Percentiles rank a stretch among this genome's conserved stretches.
phyloP scores from a whole-genome alignment of 768 basidiomycete species.

The Suillus cothurnatus region DNA sequence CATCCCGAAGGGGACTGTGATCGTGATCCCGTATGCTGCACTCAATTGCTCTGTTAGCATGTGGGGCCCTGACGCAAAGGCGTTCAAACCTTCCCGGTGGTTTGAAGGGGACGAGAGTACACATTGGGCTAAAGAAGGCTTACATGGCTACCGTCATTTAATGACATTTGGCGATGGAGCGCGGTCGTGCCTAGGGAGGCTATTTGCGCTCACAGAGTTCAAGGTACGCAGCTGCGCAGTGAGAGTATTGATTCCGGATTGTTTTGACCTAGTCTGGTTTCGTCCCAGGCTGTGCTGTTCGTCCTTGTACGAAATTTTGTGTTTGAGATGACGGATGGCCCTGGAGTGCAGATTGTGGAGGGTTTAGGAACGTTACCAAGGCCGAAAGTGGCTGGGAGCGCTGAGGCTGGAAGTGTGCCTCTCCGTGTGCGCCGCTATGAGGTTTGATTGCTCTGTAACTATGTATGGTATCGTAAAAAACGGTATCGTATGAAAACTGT shows the following conservation, averaged over 20 bases:
- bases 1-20: slow-evolving; percentile 41
- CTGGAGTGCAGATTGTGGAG: slow-evolving; percentile 32
- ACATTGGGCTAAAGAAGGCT: slow-evolving; percentile 22
- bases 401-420: slow-evolving; percentile 18
- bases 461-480: too few species aligned
- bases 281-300: slow-evolving; percentile 34
- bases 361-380: slow-evolving; percentile 34
- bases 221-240: slow-evolving; percentile 32
- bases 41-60: slow-evolving; percentile 43
- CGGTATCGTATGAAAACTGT: background rate
- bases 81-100: slow-evolving; percentile 49
- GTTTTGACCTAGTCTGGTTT: background rate
- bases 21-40: slow-evolving; percentile 40
- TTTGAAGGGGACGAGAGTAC: slow-evolving; percentile 30
- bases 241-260: background rate
- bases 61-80: slow-evolving; percentile 48
- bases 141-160: slow-evolving; percentile 42
- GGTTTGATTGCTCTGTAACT: background rate
- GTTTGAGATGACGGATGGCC: slow-evolving; percentile 37
- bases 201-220: slow-evolving; percentile 43
- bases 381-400: slow-evolving; percentile 32
- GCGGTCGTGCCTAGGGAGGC: slow-evolving; percentile 46
- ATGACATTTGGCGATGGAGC: slow-evolving; percentile 49
- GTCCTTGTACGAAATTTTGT: slow-evolving; percentile 44
- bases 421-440: slow-evolving; percentile 12